Percentiles rank a stretch among this genome's conserved stretches.
phyloP scores from a whole-genome alignment of 129 eudicot species.

The Logfia minima region DNA sequence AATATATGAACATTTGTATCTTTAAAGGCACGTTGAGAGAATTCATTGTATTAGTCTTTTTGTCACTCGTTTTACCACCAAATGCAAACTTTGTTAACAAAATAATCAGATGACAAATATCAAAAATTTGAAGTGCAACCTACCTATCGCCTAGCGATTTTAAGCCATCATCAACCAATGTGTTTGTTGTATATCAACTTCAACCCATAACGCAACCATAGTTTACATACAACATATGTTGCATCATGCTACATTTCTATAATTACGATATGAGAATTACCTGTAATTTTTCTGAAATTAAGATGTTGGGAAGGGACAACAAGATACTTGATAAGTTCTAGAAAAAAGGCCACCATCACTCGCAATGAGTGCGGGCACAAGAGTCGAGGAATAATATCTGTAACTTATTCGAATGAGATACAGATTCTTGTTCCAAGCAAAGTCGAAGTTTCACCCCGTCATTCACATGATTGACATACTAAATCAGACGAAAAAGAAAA shows the following conservation, averaged over 20 bases:
- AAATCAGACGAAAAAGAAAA: background rate
- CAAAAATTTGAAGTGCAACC: no score
- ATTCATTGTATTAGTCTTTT: no score
- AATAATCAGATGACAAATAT: no score
- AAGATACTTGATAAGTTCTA: conserved; percentile 15
- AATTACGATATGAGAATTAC: background rate
- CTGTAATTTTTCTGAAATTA: background rate
- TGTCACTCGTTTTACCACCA: no score
- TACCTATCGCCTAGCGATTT: no score
- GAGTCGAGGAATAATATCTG: conserved; percentile 15
- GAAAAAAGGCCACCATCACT: conserved; percentile 40
- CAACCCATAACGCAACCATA: background rate
- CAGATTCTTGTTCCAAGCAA: conserved; percentile 12
- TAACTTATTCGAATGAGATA: conserved; percentile 29
- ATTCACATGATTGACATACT: conserved; percentile 1
- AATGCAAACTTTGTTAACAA: no score
- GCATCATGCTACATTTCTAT: conserved; percentile 11
- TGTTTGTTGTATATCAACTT: background rate
- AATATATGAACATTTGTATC: no score
- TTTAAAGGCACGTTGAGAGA: no score
- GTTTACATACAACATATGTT: background rate
- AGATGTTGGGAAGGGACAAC: conserved; percentile 4
- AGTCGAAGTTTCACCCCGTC: conserved; percentile 6
- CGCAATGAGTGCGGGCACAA: conserved; percentile 37
- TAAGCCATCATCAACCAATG: no score